These are phyloP conservation scores for Carex kokanica DNA, from an alignment of 176 grass and related monocot species.

Conservation along the genomic window DNA sequence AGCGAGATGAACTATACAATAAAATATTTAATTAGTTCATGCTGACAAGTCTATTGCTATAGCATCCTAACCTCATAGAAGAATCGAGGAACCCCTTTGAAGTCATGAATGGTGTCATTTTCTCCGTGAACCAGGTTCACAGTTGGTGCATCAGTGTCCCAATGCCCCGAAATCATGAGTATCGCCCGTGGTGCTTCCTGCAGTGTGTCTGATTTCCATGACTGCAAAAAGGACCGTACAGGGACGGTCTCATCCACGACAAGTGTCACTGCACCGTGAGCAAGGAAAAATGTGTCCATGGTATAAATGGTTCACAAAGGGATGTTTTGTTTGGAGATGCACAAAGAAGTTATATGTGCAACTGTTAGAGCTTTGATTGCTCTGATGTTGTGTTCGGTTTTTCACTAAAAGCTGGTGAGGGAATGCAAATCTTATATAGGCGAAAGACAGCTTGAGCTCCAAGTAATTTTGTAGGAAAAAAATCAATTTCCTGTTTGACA, in stretches of 20 bases:
- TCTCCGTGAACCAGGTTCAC: slow-evolving; percentile 49
- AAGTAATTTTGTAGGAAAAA: not conserved
- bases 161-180: slow-evolving; percentile 73
- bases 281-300: slow-evolving; percentile 48
- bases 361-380: not conserved
- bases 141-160: slow-evolving; percentile 57
- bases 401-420: not conserved
- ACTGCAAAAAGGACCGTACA: slow-evolving; percentile 31
- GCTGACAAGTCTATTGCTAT: too few species aligned
- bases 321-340: not conserved
- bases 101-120: slow-evolving; percentile 74
- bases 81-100: slow-evolving; percentile 53
- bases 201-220: slow-evolving; percentile 26
- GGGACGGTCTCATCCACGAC: slow-evolving; percentile 22
- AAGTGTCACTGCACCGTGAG: slow-evolving; percentile 31
- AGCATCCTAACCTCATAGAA: too few species aligned
- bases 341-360: not conserved
- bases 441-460: not conserved
- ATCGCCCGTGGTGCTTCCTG: slow-evolving; percentile 46
- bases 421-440: not conserved
- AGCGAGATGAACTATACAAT: too few species aligned
- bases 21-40: too few species aligned
- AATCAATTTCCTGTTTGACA: not conserved
- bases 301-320: not conserved
- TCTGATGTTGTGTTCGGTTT: not conserved